A percentile compares a stretch with the other conserved stretches of the same genome.
These are phyloP conservation scores for Chytridiales sp. DNA, from an alignment of 371 early-diverging fungal genomes.

Conservation along the genomic window DNA sequence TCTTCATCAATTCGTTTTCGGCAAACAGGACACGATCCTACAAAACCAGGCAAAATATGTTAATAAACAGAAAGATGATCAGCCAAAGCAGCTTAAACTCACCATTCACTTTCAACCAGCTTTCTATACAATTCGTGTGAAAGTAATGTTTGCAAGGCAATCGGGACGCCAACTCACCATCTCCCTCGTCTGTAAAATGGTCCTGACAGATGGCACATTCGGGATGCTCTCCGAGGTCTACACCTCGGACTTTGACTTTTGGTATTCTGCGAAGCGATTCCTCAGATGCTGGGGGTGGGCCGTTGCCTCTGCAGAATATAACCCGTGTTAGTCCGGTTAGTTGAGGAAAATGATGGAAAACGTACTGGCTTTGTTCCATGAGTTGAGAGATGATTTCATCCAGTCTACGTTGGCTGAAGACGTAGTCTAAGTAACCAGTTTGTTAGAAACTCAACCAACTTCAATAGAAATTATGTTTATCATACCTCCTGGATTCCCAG, in stretches of 20 bases:
- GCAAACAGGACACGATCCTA: constrained; percentile 46
- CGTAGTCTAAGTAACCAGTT: constrained; percentile 34
- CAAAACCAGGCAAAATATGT: not conserved
- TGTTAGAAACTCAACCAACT: not conserved
- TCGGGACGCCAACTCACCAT: constrained; percentile 25
- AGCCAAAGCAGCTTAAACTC: not conserved
- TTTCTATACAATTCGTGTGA: constrained; percentile 39
- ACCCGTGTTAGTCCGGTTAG: not conserved
- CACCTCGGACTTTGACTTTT: constrained; percentile 16
- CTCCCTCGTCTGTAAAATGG: constrained; percentile 32
- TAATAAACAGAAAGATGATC: not conserved
- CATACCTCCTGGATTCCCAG: constrained; percentile 46
- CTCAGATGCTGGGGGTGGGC: constrained; percentile 37
- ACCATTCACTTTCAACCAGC: constrained; percentile 47
- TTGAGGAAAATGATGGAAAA: not conserved
- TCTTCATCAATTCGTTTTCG: constrained; percentile 14
- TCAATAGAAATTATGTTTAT: too few species aligned
- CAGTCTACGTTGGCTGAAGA: constrained; percentile 35
- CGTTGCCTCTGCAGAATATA: constrained; percentile 25
- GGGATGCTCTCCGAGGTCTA: constrained; percentile 32
- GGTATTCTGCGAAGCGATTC: constrained; percentile 28
- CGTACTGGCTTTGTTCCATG: constrained; percentile 40
- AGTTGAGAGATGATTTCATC: constrained; percentile 43
- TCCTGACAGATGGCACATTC: constrained; percentile 51
- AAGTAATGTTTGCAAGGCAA: constrained; percentile 41